Conservation (phyloP, 306 rosid genomes). For the Benincasa hispida region DNA sequence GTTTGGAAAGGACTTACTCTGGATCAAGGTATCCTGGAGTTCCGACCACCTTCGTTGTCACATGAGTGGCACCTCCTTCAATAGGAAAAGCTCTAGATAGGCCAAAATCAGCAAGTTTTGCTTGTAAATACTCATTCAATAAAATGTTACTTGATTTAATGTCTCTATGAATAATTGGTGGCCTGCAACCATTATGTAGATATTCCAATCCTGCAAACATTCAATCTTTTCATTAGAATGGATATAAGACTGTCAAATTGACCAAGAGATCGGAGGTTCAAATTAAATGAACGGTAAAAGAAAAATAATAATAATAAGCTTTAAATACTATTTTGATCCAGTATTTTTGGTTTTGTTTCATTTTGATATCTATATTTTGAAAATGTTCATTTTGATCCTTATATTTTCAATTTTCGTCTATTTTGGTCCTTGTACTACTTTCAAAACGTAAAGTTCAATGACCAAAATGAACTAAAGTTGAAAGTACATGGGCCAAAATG, state of each 20-base stretch:
- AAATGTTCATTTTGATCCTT: too few species aligned
- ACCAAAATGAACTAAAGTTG: too few species aligned
- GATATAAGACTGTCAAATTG: not conserved
- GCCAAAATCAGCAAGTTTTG: not conserved
- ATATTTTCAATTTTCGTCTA: too few species aligned
- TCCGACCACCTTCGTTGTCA: not conserved
- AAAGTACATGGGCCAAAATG: too few species aligned
- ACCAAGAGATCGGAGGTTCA: too few species aligned
- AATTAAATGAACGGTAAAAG: too few species aligned
- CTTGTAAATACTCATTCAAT: not conserved
- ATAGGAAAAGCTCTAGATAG: not conserved
- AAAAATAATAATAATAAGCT: too few species aligned
- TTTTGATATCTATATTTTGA: too few species aligned
- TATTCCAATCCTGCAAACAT: slow-evolving; percentile 5
- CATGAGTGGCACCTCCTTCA: not conserved
- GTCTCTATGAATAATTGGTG: slow-evolving; percentile 4
- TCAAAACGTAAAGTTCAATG: too few species aligned
- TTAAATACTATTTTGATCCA: too few species aligned
- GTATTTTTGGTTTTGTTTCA: too few species aligned
- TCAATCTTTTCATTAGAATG: not conserved
- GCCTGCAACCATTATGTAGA: not conserved
- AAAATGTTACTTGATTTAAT: not conserved
- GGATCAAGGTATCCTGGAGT: slow-evolving; percentile 6
- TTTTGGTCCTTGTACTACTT: too few species aligned
- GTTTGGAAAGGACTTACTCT: not conserved